Conservation (phyloP, 495 filamentous ascomycete species). For the Xylaria flabelliformis region DNA sequence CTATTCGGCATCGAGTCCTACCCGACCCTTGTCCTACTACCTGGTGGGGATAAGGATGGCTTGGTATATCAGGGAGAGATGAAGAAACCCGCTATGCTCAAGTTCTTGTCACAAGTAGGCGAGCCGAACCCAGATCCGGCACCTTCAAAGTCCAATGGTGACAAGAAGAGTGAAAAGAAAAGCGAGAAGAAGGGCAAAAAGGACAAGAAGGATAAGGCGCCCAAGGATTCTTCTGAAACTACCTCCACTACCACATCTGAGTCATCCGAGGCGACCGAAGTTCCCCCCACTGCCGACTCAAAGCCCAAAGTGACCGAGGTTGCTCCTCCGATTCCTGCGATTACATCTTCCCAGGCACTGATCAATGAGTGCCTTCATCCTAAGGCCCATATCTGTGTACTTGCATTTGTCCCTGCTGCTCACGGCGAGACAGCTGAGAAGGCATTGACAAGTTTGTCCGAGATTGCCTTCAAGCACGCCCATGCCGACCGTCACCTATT, state of each 20-base stretch:
- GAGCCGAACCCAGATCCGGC: slow-evolving; percentile 75
- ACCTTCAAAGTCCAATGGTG: slow-evolving; percentile 58
- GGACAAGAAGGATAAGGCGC: slow-evolving; percentile 54
- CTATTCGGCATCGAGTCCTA: slow-evolving; percentile 78
- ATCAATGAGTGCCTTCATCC: slow-evolving; percentile 72
- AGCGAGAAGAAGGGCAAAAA: slow-evolving; percentile 59
- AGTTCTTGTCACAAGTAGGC: slow-evolving; percentile 82
- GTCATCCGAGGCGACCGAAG: slow-evolving; percentile 49
- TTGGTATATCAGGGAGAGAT: slow-evolving; percentile 83
- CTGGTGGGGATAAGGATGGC: slow-evolving; percentile 70
- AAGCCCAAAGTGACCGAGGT: slow-evolving; percentile 55
- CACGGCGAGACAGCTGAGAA: slow-evolving; percentile 59
- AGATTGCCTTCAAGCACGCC: slow-evolving; percentile 75
- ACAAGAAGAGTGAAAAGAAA: slow-evolving; percentile 58
- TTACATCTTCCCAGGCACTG: slow-evolving; percentile 64
- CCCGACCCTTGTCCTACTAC: slow-evolving; percentile 82
- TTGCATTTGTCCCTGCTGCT: slow-evolving; percentile 72
- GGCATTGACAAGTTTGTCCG: slow-evolving; percentile 70
- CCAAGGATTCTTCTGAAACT: slow-evolving; percentile 48
- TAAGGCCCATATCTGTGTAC: slow-evolving; percentile 83
- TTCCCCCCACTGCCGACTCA: slow-evolving; percentile 50
- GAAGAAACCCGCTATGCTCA: slow-evolving; percentile 81
- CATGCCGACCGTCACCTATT: slow-evolving; percentile 71
- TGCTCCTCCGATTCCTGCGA: slow-evolving; percentile 57
- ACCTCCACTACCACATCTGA: slow-evolving; percentile 44